Percentiles rank a stretch among this genome's conserved stretches.
These are phyloP conservation scores for Talaromyces proteolyticus DNA, from an alignment of 495 filamentous ascomycete genomes.

Conservation along the genomic window DNA sequence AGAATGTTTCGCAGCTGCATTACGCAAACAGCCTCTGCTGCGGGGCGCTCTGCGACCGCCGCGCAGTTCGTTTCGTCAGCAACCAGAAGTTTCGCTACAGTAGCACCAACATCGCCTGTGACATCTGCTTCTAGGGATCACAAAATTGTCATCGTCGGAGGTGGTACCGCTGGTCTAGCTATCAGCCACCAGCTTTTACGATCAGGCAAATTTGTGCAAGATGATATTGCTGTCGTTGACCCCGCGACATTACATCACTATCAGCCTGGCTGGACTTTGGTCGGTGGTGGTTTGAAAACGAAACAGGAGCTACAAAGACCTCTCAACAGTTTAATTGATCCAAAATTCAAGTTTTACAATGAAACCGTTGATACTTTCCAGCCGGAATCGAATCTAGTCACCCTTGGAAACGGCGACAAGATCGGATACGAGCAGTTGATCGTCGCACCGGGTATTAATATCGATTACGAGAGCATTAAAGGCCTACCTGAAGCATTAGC, in stretches of 20 bases:
- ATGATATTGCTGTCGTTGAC: slow-evolving; percentile 64
- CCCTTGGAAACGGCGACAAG: slow-evolving; percentile 50
- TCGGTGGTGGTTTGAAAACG: slow-evolving; percentile 58
- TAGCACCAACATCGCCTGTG: slow-evolving; percentile 22
- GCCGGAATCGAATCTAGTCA: slow-evolving; percentile 53
- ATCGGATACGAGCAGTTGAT: slow-evolving; percentile 60
- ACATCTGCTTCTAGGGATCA: slow-evolving; percentile 36
- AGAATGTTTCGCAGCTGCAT: background rate
- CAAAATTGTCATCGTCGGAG: slow-evolving; percentile 60
- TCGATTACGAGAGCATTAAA: slow-evolving; percentile 49
- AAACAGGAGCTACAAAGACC: slow-evolving; percentile 48
- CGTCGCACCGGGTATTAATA: slow-evolving; percentile 55
- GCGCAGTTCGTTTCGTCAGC: background rate
- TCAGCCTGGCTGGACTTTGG: slow-evolving; percentile 67
- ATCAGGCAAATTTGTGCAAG: slow-evolving; percentile 44
- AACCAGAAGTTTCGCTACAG: slow-evolving; percentile 31
- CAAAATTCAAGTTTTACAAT: slow-evolving; percentile 59
- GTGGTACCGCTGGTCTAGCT: slow-evolving; percentile 54
- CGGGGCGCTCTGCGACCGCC: background rate
- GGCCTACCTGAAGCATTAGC: slow-evolving; percentile 56
- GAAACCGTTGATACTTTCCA: slow-evolving; percentile 43
- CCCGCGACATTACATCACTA: slow-evolving; percentile 61
- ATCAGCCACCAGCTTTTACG: slow-evolving; percentile 59
- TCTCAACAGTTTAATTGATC: slow-evolving; percentile 45
- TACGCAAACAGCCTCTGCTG: background rate